Evolutionary conservation across 2,329 filamentous ascomycete species (phyloP).

Genomic region (Colletotrichum sp.): DNA sequence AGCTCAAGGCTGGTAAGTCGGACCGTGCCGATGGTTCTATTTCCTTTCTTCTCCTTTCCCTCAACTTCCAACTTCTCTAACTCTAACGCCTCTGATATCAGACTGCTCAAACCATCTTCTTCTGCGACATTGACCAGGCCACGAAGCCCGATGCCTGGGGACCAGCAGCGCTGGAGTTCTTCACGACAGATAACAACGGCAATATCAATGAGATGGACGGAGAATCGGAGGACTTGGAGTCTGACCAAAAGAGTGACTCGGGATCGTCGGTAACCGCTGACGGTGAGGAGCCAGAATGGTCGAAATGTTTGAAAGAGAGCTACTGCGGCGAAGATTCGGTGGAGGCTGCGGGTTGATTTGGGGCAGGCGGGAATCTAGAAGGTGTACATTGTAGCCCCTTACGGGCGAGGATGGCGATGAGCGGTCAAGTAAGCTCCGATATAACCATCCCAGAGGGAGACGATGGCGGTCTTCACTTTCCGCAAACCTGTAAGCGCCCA

Average conservation of each 20-base stretch:
- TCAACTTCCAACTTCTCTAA: not conserved
- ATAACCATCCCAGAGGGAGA: too few relatives aligned
- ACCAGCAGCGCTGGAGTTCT: not conserved
- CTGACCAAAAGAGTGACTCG: not conserved
- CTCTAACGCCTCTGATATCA: not conserved
- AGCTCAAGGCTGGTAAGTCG: not conserved
- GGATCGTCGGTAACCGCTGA: not conserved
- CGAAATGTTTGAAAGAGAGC: not conserved
- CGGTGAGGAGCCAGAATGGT: not conserved
- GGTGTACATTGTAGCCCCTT: not conserved
- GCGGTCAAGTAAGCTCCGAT: too few relatives aligned
- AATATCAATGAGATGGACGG: not conserved
- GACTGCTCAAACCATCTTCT: not conserved
- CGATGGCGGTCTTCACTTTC: too few relatives aligned
- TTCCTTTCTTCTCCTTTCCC: not conserved
- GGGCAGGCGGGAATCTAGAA: rapidly evolving
- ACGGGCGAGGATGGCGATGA: too few relatives aligned
- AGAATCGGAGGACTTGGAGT: not conserved
- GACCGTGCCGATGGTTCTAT: not conserved
- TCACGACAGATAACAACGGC: not conserved
- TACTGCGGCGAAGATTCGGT: not conserved
- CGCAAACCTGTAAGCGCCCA: too few relatives aligned
- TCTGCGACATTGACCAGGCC: not conserved
- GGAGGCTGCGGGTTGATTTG: not conserved
- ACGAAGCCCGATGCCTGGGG: not conserved